Evolutionary conservation across 306 rosid genomes (phyloP).

Genomic region (Quercus ilex): DNA sequence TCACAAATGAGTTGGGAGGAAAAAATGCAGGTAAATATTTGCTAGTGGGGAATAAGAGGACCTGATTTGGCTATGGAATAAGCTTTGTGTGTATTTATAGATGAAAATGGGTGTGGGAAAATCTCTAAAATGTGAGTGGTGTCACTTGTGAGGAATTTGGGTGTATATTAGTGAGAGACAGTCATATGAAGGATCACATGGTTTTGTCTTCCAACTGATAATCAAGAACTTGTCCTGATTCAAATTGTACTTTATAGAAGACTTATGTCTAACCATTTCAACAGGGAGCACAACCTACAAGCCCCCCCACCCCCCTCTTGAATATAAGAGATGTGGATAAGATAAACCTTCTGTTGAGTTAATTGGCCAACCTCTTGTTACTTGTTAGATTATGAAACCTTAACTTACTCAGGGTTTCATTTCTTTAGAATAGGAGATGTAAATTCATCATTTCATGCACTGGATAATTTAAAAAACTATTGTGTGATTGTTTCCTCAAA

Average conservation of each 20-base stretch:
- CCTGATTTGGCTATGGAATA: constrained; percentile 15
- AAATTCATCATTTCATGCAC: too few relatives aligned
- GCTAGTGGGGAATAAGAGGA: neutral
- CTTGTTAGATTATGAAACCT: too few relatives aligned
- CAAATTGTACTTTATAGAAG: neutral
- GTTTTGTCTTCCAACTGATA: neutral
- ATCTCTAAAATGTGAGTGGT: neutral
- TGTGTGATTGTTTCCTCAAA: too few relatives aligned
- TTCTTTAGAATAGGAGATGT: too few relatives aligned
- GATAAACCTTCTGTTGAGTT: too few relatives aligned
- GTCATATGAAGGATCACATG: neutral
- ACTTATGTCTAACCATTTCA: neutral
- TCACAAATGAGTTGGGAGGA: neutral
- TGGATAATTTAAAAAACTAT: too few relatives aligned
- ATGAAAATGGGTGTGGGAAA: neutral
- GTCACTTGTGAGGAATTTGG: neutral
- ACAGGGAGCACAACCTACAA: neutral
- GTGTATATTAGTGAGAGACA: neutral
- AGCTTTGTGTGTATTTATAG: neutral
- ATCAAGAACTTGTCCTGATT: neutral
- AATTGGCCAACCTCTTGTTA: too few relatives aligned
- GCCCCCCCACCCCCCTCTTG: too few relatives aligned
- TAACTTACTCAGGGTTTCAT: too few relatives aligned
- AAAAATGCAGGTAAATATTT: neutral
- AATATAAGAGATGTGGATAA: too few relatives aligned